Percentiles rank a stretch among this genome's conserved stretches.
Evolutionary conservation across 345 rosid genomes (phyloP).

Genomic region (Erucastrum elatum): DNA sequence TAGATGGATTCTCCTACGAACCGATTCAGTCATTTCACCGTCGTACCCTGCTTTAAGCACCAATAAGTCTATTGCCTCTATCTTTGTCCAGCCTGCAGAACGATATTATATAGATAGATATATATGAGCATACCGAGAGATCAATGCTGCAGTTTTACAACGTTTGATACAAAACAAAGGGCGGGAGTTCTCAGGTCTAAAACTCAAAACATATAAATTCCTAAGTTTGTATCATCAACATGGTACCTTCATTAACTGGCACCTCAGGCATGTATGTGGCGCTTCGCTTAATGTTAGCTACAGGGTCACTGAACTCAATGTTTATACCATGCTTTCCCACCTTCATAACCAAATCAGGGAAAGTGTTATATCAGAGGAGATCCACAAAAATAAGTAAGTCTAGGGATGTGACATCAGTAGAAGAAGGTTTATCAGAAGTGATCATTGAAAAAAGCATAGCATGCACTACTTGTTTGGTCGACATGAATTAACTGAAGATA

Average conservation of each 20-base stretch:
- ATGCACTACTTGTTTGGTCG: neutral
- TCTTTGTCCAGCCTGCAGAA: slow-evolving; percentile 69
- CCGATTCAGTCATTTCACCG: slow-evolving; percentile 61
- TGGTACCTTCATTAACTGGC: slow-evolving; percentile 86
- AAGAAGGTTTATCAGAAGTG: neutral
- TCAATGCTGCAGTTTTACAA: neutral
- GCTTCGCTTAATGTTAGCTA: slow-evolving; percentile 57
- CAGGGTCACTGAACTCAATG: slow-evolving; percentile 86
- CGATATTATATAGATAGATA: too few relatives aligned
- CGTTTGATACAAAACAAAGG: too few relatives aligned
- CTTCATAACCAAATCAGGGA: slow-evolving; percentile 42
- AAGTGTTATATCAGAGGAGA: too few relatives aligned
- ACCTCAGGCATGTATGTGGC: slow-evolving; percentile 98
- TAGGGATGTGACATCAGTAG: neutral
- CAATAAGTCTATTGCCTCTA: slow-evolving; percentile 86
- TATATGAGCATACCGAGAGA: neutral
- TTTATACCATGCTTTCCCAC: slow-evolving; percentile 90
- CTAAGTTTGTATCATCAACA: neutral
- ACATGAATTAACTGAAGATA: neutral
- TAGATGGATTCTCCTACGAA: slow-evolving; percentile 64
- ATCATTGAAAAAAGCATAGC: neutral
- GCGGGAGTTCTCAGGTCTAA: neutral
- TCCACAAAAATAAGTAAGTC: neutral
- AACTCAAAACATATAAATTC: neutral
- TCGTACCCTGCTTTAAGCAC: slow-evolving; percentile 82